These are phyloP conservation scores for Phytophthora pseudosyringae DNA, from an alignment of 352 stramenopile genomes.

Conservation along the genomic window DNA sequence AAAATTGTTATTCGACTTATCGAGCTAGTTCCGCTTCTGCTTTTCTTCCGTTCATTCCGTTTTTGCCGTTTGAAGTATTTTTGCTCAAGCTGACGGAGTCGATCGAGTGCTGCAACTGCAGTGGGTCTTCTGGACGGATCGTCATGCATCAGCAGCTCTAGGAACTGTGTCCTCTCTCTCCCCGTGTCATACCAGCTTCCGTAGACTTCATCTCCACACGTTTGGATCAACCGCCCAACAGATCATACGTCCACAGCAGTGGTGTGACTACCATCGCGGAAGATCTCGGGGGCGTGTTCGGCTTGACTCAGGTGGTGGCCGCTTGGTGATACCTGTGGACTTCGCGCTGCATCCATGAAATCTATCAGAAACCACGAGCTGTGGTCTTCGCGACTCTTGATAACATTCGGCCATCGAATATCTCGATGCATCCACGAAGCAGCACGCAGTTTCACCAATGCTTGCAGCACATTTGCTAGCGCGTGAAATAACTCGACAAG, in stretches of 20 bases:
- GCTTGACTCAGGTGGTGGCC: conserved; percentile 10
- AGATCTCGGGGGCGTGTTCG: conserved; percentile 32
- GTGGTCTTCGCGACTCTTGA: conserved; percentile 22
- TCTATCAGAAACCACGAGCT: conserved; percentile 33
- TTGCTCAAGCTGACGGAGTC: conserved; percentile 34
- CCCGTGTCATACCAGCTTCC: conserved; percentile 21
- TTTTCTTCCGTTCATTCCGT: conserved; percentile 10
- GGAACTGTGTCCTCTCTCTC: conserved; percentile 18
- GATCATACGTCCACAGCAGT: conserved; percentile 30
- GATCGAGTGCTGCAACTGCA: conserved; percentile 24
- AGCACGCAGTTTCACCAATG: conserved; percentile 30
- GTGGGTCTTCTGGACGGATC: conserved; percentile 25
- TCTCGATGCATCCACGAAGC: conserved; percentile 36
- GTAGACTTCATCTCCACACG: conserved; percentile 9
- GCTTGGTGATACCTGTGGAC: conserved; percentile 21
- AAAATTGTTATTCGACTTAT: too few species aligned
- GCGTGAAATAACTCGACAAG: conserved; percentile 25
- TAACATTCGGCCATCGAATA: conserved; percentile 36
- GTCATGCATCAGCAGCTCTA: conserved; percentile 20
- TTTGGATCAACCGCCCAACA: conserved; percentile 25
- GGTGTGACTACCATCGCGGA: conserved; percentile 13
- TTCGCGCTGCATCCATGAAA: conserved; percentile 31
- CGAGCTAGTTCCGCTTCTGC: conserved; percentile 3
- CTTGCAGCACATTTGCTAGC: conserved; percentile 23
- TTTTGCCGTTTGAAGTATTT: conserved; percentile 28